Conservation (phyloP, 1,284 basidiomycete genomes). For the Marasmius fiardii region DNA sequence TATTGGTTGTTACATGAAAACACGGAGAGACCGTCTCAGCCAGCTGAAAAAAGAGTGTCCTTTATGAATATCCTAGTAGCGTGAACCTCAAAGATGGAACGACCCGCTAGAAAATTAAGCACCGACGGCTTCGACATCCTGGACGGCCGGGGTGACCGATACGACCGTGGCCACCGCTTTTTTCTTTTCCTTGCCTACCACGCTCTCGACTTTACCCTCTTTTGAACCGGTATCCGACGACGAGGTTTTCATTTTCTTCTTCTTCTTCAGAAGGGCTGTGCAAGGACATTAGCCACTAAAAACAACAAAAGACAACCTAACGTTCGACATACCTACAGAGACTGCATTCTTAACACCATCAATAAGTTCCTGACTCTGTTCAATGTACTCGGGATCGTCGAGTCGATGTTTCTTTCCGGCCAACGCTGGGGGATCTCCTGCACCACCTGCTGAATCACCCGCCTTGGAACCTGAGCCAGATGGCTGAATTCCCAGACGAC, state of each 20-base stretch:
- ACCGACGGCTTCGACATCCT: conserved; percentile 29
- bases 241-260: conserved; percentile 73
- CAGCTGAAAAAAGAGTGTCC: background rate
- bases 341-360: conserved; percentile 93
- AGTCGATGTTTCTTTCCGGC: conserved; percentile 85
- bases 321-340: conserved; percentile 53
- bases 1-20: background rate
- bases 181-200: conserved; percentile 9
- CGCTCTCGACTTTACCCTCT: conserved; percentile 14
- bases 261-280: conserved; percentile 77
- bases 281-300: background rate
- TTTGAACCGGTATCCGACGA: conserved; percentile 6
- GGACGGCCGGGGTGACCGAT: conserved; percentile 15
- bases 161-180: conserved; percentile 9
- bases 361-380: conserved; percentile 90
- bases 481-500: conserved; percentile 69
- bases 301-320: background rate
- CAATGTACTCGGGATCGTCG: conserved; percentile 90
- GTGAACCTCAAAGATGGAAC: too few relatives aligned
- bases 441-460: conserved; percentile 27
- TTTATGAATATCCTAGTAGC: background rate
- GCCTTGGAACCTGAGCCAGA: conserved; percentile 21
- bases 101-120: conserved; percentile 22
- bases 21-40: background rate
- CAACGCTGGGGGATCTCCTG: conserved; percentile 44